Base-by-base conservation (phyloP, 2,329 filamentous ascomycete species). In the Apiospora rasikravindrae region DNA sequence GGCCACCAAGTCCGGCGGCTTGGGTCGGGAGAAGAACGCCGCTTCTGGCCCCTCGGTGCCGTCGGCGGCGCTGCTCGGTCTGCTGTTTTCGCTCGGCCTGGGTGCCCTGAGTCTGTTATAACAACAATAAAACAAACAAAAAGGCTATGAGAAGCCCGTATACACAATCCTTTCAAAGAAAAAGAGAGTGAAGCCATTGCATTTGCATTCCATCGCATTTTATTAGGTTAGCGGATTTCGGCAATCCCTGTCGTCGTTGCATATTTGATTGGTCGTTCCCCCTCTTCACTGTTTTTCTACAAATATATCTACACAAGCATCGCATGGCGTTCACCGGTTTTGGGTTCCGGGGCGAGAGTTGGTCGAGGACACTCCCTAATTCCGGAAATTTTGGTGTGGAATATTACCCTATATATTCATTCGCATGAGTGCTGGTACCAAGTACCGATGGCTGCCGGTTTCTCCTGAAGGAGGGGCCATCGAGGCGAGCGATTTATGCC, bases 321-420 rank as follows among this genome's bases (percentile, higher is more conserved):
- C 57, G 57, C 57, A 64, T 40, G 57, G 57, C 57, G 57, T 64
- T 64, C 10, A 64, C 57, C 16, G 57, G 57, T 40, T 37, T 37
- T 33, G 33, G 29, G 57, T n/a, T 42, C 40, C 53, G 29, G 53
- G 57, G 22, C 19, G 22, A n/a, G 33, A n/a, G 33, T 40, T 40
- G 57, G 57, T 64, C 57, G 57, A 37, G 37, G 57, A 40, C 57
- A 64, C 57, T 64, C 57, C 57, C 57, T 64, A 64, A 64, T 64
- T 64, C 57, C 29, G 57, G 33, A 29, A 64, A 64, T 64, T 40
- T n/a, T 11, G 57, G 29, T 37, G 57, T 64, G 33, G 19, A 40
- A 40, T 64, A 37, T 11, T 49, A 49, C 45, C 22, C 22, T 49
- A n/a, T 49, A 40, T 40, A n/a, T 40, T 64, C 33, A n/a, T 40